Percentiles rank a stretch among this genome's conserved stretches.
Conservation (phyloP, 2,329 filamentous ascomycete genomes). For the Diaporthe vaccinii region DNA sequence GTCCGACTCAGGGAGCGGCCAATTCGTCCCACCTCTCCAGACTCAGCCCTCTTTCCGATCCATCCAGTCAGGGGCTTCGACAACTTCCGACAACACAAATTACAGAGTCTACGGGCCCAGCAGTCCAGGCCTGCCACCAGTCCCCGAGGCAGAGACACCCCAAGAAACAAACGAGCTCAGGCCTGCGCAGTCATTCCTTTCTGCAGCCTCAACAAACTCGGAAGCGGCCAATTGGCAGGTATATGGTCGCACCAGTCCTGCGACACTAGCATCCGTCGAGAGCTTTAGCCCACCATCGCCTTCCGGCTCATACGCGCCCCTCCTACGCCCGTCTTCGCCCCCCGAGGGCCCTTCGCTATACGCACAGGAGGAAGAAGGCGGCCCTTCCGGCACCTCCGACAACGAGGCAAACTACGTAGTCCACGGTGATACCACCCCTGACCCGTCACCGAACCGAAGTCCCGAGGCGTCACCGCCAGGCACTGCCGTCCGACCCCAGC, state of each 20-base stretch:
- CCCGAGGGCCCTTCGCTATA: constrained; percentile 4
- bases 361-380: constrained; percentile 46
- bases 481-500: constrained; percentile 51
- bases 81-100: constrained; percentile 62
- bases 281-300: constrained; percentile 48
- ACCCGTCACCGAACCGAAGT: constrained; percentile 49
- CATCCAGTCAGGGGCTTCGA: constrained; percentile 51
- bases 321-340: constrained; percentile 35
- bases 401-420: constrained; percentile 68
- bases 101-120: constrained; percentile 62
- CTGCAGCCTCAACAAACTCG: constrained; percentile 55
- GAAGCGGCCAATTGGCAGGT: constrained; percentile 64
- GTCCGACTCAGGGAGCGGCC: constrained; percentile 29
- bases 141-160: constrained; percentile 34
- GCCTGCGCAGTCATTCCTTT: constrained; percentile 49
- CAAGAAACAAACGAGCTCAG: constrained; percentile 35
- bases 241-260: constrained; percentile 56
- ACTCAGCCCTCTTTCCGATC: constrained; percentile 37
- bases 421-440: constrained; percentile 57
- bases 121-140: constrained; percentile 46
- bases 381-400: constrained; percentile 54
- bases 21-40: constrained; percentile 33
- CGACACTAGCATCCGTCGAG: constrained; percentile 55
- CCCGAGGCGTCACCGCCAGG: constrained; percentile 50
- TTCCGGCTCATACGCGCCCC: constrained; percentile 37